Base-by-base conservation (phyloP, 2,329 filamentous ascomycete genomes). In the Hawksworthiomyces lignivorus region DNA sequence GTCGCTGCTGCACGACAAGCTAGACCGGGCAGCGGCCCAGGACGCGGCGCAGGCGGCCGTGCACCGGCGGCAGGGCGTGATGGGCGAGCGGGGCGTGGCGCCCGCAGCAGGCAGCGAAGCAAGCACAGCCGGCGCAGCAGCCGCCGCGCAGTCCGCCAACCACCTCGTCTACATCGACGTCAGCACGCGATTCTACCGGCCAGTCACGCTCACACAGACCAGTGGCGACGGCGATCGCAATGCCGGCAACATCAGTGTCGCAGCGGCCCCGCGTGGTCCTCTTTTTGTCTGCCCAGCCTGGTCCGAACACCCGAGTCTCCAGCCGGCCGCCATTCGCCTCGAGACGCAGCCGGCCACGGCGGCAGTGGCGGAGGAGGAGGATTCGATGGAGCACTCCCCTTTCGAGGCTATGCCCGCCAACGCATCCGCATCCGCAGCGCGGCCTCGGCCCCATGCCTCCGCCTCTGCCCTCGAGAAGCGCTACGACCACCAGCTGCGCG, bases 251-350 rank as follows among this genome's bases (percentile, higher is more conserved):
- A n/a, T n/a, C n/a, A n/a, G n/a, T n/a, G n/a, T n/a, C n/a, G n/a
- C n/a, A n/a, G 63, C 63, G 15, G 61, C 61, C 12, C 65, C 67
- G 0, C 55, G 58, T 27, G 62, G 64, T 3, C 70, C 73, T 36
- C 58, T 79, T 44, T 77, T 77, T 51, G 57, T 78, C 7, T 58
- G 75, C 21, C 74, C 73, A 1, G 73, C 67, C 4, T 65, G 66
- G 44, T 59, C 63, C 11, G 56, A 63, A 18, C 71, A 75, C 41
- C 68, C 73, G 0, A 62, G 56, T 17, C 62, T 65, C 7, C 54
- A 56, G 44, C 38, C 40, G 33, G 56, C 64, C 22, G 75, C 71
- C 2, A 56, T 61, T n/a, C 54, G 62, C 41, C 58, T 70, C 19
- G 72, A 75, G 54, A 50, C 50, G 17, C 58, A 58, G 15, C 72